Base-by-base conservation (phyloP, 352 stramenopile species). In the Phytophthora pinifolia region DNA sequence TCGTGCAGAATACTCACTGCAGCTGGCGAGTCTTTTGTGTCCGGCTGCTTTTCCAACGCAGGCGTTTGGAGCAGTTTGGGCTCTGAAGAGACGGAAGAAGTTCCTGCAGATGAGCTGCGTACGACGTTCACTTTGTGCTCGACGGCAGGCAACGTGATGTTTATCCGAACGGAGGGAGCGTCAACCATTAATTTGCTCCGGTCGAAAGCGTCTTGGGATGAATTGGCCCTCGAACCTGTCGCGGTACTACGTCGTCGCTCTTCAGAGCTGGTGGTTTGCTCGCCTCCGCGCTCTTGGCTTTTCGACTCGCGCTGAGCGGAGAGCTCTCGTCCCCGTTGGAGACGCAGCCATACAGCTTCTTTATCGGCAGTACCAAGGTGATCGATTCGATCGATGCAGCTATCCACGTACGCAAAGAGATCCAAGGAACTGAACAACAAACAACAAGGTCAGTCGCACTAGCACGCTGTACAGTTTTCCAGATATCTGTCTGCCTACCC, bases 141-240 rank as follows among this genome's bases (percentile, higher is more conserved):
- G 13, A 76, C 54, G 42, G 35, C 67, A 33, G 71, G 67, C 14
- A 80, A 41, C 4, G 51, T 62, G 34, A 80, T 73, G n/a, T 66
- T 65, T 31, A 80, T 77, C 10, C 46, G 67, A 61, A 77, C 65
- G 6, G 65, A 57, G 38, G 70, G 37, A 46, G 32, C 32, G 6
- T n/a, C n/a, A 32, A 41, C 13, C 33, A 57, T 41, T 9, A 57
- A 36, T 27, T 43, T 56, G 36, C 14, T 60, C 27, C 38, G 38
- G 22, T 63, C 35, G 20, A 42, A 54, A 13, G 27, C 20, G 2
- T 45, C 46, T 17, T 34, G 34, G 18, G 32, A 50, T 20, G 31
- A 2, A 35, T 42, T 46, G 17, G 32, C 15, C 30, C 27, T 59
- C 36, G 41, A 42, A 2, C 15, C 15, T 35, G 15, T 37, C 7